Evolutionary conservation across 2,329 filamentous ascomycete species (phyloP).

Genomic region (Neonectria sp.): DNA sequence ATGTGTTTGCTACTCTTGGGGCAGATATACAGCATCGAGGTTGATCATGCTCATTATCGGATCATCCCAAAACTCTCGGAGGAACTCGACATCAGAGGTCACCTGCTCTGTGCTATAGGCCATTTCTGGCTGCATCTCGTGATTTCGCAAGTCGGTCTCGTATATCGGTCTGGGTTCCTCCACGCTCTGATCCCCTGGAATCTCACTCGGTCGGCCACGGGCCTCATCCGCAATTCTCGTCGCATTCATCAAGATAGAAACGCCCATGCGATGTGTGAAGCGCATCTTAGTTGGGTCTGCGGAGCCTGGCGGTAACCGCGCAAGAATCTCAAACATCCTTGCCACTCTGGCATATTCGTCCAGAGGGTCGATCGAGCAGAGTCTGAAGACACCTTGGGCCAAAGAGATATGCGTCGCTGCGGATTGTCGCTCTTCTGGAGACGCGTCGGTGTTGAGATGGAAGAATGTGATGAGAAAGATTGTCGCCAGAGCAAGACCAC

Average conservation of each 20-base stretch:
- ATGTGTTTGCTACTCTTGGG: conserved; percentile 4
- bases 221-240: conserved; percentile 28
- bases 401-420: conserved; percentile 35
- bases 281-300: conserved; percentile 14
- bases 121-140: neutral
- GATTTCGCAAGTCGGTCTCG: neutral
- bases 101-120: conserved; percentile 7
- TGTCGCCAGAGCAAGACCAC: conserved; percentile 33
- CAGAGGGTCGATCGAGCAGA: conserved; percentile 17
- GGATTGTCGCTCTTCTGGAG: conserved; percentile 26
- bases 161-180: neutral
- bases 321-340: conserved; percentile 34
- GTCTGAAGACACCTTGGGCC: conserved; percentile 25
- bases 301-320: neutral
- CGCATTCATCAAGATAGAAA: conserved; percentile 33
- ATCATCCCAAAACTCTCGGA: conserved; percentile 35
- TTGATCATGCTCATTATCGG: conserved; percentile 33
- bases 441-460: conserved; percentile 14
- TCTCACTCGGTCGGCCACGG: conserved; percentile 30
- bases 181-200: neutral
- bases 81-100: conserved; percentile 18
- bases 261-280: conserved; percentile 36
- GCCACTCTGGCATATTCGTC: conserved; percentile 33
- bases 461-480: conserved; percentile 41
- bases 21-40: conserved; percentile 19